Conservation (phyloP, 345 rosid genomes). For the Ailanthus altissimus region DNA sequence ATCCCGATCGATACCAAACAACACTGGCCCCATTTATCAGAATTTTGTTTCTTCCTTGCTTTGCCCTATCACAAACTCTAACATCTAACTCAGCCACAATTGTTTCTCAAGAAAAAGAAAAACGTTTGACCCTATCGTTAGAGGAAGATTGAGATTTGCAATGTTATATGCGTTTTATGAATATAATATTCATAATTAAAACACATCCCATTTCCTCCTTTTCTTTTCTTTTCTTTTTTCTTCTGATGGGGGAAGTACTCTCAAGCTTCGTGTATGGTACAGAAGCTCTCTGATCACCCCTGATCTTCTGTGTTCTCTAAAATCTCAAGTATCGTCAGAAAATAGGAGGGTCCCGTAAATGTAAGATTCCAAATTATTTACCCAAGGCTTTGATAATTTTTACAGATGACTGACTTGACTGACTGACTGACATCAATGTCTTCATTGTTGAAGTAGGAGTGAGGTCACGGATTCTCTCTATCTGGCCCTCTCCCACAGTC, state of each 20-base stretch:
- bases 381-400: not conserved
- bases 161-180: not conserved
- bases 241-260: not conserved
- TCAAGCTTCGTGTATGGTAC: not conserved
- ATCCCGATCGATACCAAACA: not conserved
- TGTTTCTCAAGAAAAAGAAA: not conserved
- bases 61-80: not conserved
- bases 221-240: no score
- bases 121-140: not conserved
- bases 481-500: not conserved
- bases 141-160: not conserved
- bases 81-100: not conserved
- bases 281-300: not conserved
- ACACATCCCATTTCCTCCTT: no score
- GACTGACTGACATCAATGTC: no score
- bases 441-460: no score
- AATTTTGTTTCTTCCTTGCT: not conserved
- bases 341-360: not conserved
- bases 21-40: not conserved
- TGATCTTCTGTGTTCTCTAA: not conserved
- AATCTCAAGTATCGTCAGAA: not conserved
- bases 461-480: conserved; percentile 7
- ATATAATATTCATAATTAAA: no score
- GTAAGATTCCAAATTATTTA: not conserved
- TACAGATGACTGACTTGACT: not conserved